Conservation (phyloP, 495 filamentous ascomycete species). For the Aspergillus homomorphus region DNA sequence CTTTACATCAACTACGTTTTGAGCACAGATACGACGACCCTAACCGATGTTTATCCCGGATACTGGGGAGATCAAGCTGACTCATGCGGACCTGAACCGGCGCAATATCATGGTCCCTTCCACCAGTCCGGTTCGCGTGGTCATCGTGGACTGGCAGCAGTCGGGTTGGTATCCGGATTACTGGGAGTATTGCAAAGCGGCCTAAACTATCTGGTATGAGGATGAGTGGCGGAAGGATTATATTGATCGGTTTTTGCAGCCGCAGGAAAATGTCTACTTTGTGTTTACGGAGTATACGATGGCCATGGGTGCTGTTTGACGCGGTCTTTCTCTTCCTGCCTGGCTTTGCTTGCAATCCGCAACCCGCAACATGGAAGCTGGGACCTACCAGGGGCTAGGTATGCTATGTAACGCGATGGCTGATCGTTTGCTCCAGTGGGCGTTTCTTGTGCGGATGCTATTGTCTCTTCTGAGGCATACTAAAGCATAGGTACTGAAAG, state of each 20-base stretch:
- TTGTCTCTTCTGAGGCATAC: too few relatives aligned
- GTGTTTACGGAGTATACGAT: conserved; percentile 30
- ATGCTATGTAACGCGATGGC: too few relatives aligned
- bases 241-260: conserved; percentile 28
- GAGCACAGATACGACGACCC: conserved; percentile 34
- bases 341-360: too few relatives aligned
- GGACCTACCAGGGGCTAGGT: too few relatives aligned
- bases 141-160: conserved; percentile 41
- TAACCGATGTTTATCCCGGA: conserved; percentile 40
- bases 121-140: conserved; percentile 25
- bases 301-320: conserved; percentile 28
- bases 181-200: conserved; percentile 45
- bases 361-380: too few relatives aligned
- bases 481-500: too few relatives aligned
- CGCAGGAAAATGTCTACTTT: conserved; percentile 16
- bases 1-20: conserved; percentile 25
- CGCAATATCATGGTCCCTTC: conserved; percentile 39
- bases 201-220: conserved; percentile 28
- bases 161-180: conserved; percentile 43
- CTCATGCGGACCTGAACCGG: conserved; percentile 40
- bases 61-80: conserved; percentile 32
- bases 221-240: conserved; percentile 30
- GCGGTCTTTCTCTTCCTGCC: too few relatives aligned
- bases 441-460: too few relatives aligned
- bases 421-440: too few relatives aligned